Evolutionary conservation across 176 grass and related monocot genomes (phyloP).

Genomic region (Oryza meyeriana): DNA sequence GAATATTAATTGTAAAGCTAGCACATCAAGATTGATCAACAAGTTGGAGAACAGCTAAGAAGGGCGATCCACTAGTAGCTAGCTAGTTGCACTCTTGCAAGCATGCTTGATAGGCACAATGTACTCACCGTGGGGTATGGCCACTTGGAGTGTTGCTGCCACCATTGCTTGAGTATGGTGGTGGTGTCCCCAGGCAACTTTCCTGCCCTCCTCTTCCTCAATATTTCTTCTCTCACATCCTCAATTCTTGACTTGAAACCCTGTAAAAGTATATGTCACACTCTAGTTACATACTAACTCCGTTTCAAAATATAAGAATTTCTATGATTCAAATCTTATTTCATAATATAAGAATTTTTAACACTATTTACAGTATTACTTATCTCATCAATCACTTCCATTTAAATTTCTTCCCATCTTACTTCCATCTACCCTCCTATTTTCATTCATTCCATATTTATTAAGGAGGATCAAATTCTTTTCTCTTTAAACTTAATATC

Average conservation of each 20-base stretch:
- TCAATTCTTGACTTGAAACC: slow-evolving; percentile 98
- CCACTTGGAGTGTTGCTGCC: slow-evolving; percentile 99
- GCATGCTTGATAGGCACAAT: slow-evolving; percentile 42
- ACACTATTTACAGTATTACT: no score
- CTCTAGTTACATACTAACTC: not conserved
- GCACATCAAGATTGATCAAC: slow-evolving; percentile 14
- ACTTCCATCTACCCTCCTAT: no score
- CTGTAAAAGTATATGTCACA: slow-evolving; percentile 17
- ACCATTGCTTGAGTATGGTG: slow-evolving; percentile 95
- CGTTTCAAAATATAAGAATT: no score
- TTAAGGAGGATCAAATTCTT: no score
- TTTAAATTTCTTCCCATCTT: no score
- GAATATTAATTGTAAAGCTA: not conserved
- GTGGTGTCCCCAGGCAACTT: slow-evolving; percentile 99
- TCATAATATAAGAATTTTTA: no score
- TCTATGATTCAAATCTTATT: no score
- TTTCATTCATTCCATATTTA: no score
- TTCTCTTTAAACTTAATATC: no score
- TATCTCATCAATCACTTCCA: no score
- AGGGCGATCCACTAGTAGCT: slow-evolving; percentile 17
- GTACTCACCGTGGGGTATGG: slow-evolving; percentile 96
- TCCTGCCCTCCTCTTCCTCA: slow-evolving; percentile 95
- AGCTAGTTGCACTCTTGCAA: slow-evolving; percentile 43
- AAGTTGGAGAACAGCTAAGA: slow-evolving; percentile 34
- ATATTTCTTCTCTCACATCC: slow-evolving; percentile 93